Conservation (phyloP, 2,329 filamentous ascomycete genomes). For the Blastomyces gilchristii region DNA sequence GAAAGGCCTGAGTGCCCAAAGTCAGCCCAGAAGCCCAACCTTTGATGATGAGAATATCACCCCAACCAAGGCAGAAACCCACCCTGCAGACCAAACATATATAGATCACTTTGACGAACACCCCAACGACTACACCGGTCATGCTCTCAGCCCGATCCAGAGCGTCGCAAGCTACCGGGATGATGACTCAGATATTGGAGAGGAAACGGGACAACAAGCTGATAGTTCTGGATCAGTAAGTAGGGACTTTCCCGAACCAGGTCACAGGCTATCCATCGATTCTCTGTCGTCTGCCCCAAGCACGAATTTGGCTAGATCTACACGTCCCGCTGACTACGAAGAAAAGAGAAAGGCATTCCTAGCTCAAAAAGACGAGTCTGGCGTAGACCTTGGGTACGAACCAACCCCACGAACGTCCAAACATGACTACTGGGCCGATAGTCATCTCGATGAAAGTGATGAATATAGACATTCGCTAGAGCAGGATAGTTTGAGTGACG, state of each 20-base stretch:
- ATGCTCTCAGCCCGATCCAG: slow-evolving; percentile 77
- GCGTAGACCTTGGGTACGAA: slow-evolving; percentile 32
- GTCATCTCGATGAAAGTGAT: slow-evolving; percentile 20
- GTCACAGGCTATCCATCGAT: slow-evolving; percentile 44
- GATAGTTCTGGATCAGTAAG: slow-evolving; percentile 49
- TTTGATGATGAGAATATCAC: slow-evolving; percentile 7
- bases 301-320: slow-evolving; percentile 46
- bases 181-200: slow-evolving; percentile 52
- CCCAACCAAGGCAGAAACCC: slow-evolving; percentile 1
- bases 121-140: slow-evolving; percentile 48
- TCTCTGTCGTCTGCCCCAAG: slow-evolving; percentile 50
- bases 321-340: slow-evolving; percentile 44
- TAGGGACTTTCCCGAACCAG: slow-evolving; percentile 31
- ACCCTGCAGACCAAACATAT: not conserved
- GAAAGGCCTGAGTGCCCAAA: not conserved
- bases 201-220: slow-evolving; percentile 45
- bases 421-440: slow-evolving; percentile 17
- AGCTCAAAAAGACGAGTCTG: slow-evolving; percentile 30
- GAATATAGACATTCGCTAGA: slow-evolving; percentile 13
- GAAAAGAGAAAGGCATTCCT: slow-evolving; percentile 43
- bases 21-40: not conserved
- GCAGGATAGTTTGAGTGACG: slow-evolving; percentile 32
- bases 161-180: slow-evolving; percentile 82
- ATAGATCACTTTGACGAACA: slow-evolving; percentile 22
- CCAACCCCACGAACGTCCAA: slow-evolving; percentile 22